These are phyloP conservation scores for Ustilago trichophora DNA, from an alignment of 1,284 basidiomycete species.

Conservation along the genomic window DNA sequence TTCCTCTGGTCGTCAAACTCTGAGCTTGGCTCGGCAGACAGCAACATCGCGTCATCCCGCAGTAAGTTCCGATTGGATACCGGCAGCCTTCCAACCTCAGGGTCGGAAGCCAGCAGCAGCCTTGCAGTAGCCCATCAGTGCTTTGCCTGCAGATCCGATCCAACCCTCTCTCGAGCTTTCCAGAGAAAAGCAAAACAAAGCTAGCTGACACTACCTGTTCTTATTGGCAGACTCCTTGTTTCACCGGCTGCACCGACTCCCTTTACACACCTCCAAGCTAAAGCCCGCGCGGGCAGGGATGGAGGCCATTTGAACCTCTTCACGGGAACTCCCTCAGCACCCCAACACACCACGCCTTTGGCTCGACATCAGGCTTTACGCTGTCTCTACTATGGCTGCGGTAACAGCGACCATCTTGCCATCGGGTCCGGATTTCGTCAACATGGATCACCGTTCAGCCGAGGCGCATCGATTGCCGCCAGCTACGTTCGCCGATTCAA, in stretches of 20 bases:
- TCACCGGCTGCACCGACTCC: neutral
- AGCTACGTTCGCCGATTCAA: slow-evolving; percentile 7
- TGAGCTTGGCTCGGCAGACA: slow-evolving; percentile 10
- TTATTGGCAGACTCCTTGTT: neutral
- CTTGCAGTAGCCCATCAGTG: too few relatives aligned
- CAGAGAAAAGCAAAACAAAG: neutral
- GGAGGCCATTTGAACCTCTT: slow-evolving; percentile 11
- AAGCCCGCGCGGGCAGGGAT: slow-evolving; percentile 14
- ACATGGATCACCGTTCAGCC: slow-evolving; percentile 26
- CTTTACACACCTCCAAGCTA: neutral
- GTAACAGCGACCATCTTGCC: slow-evolving; percentile 36
- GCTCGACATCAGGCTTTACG: neutral
- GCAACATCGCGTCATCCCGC: slow-evolving; percentile 10
- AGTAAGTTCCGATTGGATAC: slow-evolving; percentile 14
- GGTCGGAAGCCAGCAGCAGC: too few relatives aligned
- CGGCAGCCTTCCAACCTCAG: too few relatives aligned
- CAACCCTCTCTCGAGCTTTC: too few relatives aligned
- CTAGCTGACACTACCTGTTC: neutral
- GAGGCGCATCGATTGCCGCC: slow-evolving; percentile 24
- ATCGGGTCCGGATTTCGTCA: slow-evolving; percentile 29
- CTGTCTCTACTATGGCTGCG: slow-evolving; percentile 25
- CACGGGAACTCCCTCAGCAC: neutral
- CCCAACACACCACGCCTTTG: neutral
- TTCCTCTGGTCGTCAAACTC: too few relatives aligned
- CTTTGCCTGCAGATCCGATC: too few relatives aligned